phyloP scores from a whole-genome alignment of 768 basidiomycete genomes.

The Rhizopogon vesiculosus region DNA sequence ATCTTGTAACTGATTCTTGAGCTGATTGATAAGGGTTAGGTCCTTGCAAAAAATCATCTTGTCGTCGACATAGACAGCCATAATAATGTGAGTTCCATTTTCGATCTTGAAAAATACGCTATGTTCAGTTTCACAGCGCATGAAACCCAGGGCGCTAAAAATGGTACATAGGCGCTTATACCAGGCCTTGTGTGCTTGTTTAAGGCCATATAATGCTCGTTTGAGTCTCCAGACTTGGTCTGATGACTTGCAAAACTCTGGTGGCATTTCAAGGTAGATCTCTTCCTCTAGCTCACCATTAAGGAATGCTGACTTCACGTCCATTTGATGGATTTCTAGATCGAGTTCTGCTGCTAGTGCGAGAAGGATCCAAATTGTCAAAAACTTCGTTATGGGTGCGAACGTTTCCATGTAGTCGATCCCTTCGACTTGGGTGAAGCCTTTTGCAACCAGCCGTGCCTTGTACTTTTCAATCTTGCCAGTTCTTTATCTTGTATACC shows the following conservation, averaged over 20 bases:
- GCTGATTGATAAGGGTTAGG: not conserved
- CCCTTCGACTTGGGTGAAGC: conserved; percentile 26
- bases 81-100: not conserved
- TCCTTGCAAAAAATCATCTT: not conserved
- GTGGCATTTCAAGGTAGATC: no score
- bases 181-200: conserved; percentile 3
- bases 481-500: conserved; percentile 1
- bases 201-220: not conserved
- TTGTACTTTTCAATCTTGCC: conserved; percentile 31
- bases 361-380: conserved; percentile 14
- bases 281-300: conserved; percentile 14
- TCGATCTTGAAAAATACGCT: not conserved
- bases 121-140: not conserved
- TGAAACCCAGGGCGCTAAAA: not conserved
- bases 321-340: conserved; percentile 16
- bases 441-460: conserved; percentile 34
- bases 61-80: not conserved
- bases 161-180: not conserved
- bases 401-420: conserved; percentile 31
- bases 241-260: no score
- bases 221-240: not conserved
- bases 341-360: conserved; percentile 1
- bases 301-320: conserved; percentile 25
- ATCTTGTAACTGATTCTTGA: not conserved
- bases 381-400: conserved; percentile 16